Base-by-base conservation (phyloP, 352 stramenopile species). In the Blastocystis sp. region DNA sequence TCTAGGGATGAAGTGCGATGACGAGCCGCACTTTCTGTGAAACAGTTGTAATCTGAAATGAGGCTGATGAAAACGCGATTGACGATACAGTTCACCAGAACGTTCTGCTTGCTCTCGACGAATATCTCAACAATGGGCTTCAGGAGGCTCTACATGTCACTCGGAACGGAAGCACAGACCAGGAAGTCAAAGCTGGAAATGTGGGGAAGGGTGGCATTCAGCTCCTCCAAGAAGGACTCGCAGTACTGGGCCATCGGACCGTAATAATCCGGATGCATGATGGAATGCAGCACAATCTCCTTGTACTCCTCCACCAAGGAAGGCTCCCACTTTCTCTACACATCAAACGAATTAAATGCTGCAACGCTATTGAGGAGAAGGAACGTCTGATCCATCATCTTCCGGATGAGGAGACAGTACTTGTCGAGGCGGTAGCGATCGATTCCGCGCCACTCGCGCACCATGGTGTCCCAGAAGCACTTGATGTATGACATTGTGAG, bases 381-480 rank as follows among this genome's bases (percentile, higher is more conserved):
- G 45, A 81, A 64, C 71, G 53, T 81, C 28, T 81, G 48, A 2
- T 23, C 43, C 14, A 65, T 59, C 23, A 92, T 89, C 53, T 88
- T 88, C 17, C 91, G 84, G 34, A 92, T 89, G 10, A 92, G 69
- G 41, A 80, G 90, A 84, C 91, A 91, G 69, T 90, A 92, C 88
- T 92, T 92, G 81, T 92, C 90, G 62, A 86, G 88, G 66, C 62
- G 89, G 74, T 67, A 80, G 21, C 61, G 91, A 71, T 69, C 89
- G 66, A 87, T 86, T 28, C 38, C 91, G 74, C 56, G 76, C 86
- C 86, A 90, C 77, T 91, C 89, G 61, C 60, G 74, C 45, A 43
- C 88, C 90, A 78, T 90, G 34, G 62, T 91, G 84, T 41, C 80
- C 84, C 48, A 89, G 81, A 80, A 87, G 7, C 53, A 87, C 19